phyloP scores from a whole-genome alignment of 192 early-diverging fungal genomes.

The Thoreauomyces humboldtii region DNA sequence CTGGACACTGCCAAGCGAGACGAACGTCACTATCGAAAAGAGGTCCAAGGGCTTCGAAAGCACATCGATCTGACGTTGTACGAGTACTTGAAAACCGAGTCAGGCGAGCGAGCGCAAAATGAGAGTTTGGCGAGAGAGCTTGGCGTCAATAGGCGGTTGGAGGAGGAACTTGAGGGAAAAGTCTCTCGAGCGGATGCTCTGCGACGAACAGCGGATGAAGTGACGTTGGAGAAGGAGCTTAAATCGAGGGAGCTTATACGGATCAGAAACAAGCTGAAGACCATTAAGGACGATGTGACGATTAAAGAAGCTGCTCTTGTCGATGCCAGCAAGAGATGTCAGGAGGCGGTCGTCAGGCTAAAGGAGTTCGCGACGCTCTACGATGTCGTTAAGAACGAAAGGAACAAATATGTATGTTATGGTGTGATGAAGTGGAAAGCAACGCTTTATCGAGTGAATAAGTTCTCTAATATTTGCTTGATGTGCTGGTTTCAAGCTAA shows the following conservation, averaged over 20 bases:
- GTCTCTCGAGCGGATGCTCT: constrained; percentile 22
- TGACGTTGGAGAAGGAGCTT: constrained; percentile 51
- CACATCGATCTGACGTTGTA: constrained; percentile 50
- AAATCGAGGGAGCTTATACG: constrained; percentile 59
- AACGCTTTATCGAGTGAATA: too few species aligned
- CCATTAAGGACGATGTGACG: constrained; percentile 48
- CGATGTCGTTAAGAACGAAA: constrained; percentile 63
- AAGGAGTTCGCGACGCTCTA: constrained; percentile 57
- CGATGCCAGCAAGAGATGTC: constrained; percentile 52
- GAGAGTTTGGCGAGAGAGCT: constrained; percentile 39
- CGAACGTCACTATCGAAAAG: constrained; percentile 33
- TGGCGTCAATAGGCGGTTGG: constrained; percentile 45
- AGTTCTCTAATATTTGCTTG: too few species aligned
- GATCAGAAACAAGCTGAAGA: constrained; percentile 38
- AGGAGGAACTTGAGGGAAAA: constrained; percentile 48
- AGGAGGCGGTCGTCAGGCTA: constrained; percentile 44
- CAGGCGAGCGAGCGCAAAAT: constrained; percentile 47
- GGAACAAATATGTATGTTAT: constrained; percentile 58
- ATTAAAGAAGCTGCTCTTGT: constrained; percentile 50
- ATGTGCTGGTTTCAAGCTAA: too few species aligned
- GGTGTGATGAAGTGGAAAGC: too few species aligned
- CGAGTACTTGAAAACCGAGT: constrained; percentile 52
- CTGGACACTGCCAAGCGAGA: constrained; percentile 43
- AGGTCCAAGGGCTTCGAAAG: constrained; percentile 41
- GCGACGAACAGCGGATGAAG: constrained; percentile 34